Evolutionary conservation across 2,329 filamentous ascomycete species (phyloP).

Genomic region (Xylariaceae sp.): DNA sequence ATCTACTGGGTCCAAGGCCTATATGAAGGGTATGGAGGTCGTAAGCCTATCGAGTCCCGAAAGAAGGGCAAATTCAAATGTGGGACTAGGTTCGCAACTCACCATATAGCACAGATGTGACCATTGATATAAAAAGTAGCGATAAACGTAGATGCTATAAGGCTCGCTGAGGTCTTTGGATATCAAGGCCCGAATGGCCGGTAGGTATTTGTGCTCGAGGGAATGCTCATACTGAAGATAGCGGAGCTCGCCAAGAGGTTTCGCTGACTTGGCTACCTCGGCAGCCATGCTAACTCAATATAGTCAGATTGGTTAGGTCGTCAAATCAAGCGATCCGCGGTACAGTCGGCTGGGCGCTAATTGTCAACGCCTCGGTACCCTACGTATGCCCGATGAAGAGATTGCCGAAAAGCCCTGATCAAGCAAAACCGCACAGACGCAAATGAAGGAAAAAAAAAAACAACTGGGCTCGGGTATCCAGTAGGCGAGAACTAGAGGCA

Average conservation of each 20-base stretch:
- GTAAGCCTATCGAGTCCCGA: constrained; percentile 7
- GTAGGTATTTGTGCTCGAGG: constrained; percentile 61
- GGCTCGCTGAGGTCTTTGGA: constrained; percentile 95
- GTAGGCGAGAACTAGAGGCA: no score
- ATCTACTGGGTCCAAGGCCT: constrained; percentile 57
- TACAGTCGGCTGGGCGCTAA: no score
- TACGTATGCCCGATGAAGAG: no score
- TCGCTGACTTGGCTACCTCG: constrained; percentile 22
- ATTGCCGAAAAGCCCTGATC: no score
- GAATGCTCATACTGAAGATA: constrained; percentile 59
- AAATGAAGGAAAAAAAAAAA: no score
- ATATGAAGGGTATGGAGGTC: constrained; percentile 1
- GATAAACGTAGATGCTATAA: constrained; percentile 98
- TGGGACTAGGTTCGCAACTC: constrained; percentile 16
- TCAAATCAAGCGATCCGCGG: no score
- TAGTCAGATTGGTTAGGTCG: neutral
- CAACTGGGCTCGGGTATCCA: no score
- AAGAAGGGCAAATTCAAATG: neutral
- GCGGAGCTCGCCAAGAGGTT: constrained; percentile 43
- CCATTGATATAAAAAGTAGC: constrained; percentile 98
- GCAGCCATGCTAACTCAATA: constrained; percentile 30
- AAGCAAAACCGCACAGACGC: no score
- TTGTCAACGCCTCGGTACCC: no score
- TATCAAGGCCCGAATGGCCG: constrained; percentile 85
- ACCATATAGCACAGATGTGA: constrained; percentile 96